These are phyloP conservation scores for Cucumis hystrix DNA, from an alignment of 306 rosid genomes.

Conservation along the genomic window DNA sequence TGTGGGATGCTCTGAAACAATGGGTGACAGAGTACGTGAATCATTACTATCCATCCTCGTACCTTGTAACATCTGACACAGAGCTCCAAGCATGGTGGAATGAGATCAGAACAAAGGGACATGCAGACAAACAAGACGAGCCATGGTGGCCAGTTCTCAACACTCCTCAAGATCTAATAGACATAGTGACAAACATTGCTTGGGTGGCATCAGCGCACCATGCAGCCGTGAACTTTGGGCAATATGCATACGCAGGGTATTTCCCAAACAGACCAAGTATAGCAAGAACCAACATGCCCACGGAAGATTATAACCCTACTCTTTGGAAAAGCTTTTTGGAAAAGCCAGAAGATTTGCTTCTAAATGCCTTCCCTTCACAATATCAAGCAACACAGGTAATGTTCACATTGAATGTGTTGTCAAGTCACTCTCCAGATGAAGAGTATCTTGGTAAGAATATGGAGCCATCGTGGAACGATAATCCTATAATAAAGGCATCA, in stretches of 20 bases:
- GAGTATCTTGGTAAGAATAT: conserved; percentile 32
- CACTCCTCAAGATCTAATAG: conserved; percentile 39
- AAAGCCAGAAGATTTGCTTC: conserved; percentile 36
- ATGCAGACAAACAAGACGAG: conserved; percentile 55
- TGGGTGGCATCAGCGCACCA: conserved; percentile 72
- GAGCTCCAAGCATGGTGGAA: conserved; percentile 89
- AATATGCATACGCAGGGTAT: conserved; percentile 47
- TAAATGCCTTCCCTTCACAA: conserved; percentile 43
- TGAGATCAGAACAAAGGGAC: conserved; percentile 48
- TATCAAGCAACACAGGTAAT: conserved; percentile 49
- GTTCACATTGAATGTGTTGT: conserved; percentile 52
- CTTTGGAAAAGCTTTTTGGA: conserved; percentile 28
- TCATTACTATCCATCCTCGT: conserved; percentile 29
- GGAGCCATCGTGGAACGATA: conserved; percentile 55
- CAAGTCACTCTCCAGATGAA: conserved; percentile 74
- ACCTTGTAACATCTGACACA: conserved; percentile 19
- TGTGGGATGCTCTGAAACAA: conserved; percentile 47
- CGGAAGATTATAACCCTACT: conserved; percentile 35
- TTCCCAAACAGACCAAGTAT: conserved; percentile 66
- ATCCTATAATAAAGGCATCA: conserved; percentile 35
- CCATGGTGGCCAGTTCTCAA: conserved; percentile 61
- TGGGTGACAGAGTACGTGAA: conserved; percentile 56
- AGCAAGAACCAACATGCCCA: conserved; percentile 48
- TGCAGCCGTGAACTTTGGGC: conserved; percentile 74
- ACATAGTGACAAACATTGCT: conserved; percentile 29